phyloP scores from a whole-genome alignment of 805 yeast genomes.

The Spathaspora sp. region DNA sequence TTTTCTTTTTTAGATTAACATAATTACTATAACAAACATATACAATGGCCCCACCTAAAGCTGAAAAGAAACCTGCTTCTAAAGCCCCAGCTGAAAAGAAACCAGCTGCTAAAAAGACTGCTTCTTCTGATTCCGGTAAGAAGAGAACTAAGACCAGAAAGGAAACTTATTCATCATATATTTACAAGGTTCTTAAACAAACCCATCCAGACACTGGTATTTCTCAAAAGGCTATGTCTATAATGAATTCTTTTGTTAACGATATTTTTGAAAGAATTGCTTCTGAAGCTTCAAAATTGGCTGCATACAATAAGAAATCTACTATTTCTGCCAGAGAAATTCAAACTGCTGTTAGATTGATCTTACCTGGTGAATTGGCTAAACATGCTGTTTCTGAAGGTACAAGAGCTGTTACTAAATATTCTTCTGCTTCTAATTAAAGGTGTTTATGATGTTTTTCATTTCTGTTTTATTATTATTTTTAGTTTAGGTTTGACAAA shows the following conservation, averaged over 20 bases:
- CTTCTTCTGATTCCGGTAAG: constrained; percentile 74
- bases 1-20: not conserved
- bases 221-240: constrained; percentile 97
- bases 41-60: constrained; percentile 69
- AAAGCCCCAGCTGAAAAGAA: constrained; percentile 97
- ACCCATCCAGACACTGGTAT: constrained; percentile 99
- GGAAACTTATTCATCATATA: constrained; percentile 97
- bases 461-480: constrained; percentile 5
- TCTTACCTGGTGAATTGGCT: constrained; percentile 97
- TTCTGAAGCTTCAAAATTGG: constrained; percentile 95
- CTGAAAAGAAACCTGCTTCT: constrained; percentile 81
- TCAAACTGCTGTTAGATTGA: constrained; percentile 97
- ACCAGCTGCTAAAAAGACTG: constrained; percentile 84
- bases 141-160: constrained; percentile 94
- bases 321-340: constrained; percentile 98
- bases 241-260: constrained; percentile 97
- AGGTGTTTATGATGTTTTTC: not conserved
- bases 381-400: constrained; percentile 99
- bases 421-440: constrained; percentile 65
- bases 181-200: constrained; percentile 97
- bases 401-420: constrained; percentile 96
- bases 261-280: constrained; percentile 98
- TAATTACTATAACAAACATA: not conserved
- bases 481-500: constrained; percentile 6
- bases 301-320: constrained; percentile 97